phyloP scores from a whole-genome alignment of 1,284 basidiomycete species.

The Takashimella koratensis region DNA sequence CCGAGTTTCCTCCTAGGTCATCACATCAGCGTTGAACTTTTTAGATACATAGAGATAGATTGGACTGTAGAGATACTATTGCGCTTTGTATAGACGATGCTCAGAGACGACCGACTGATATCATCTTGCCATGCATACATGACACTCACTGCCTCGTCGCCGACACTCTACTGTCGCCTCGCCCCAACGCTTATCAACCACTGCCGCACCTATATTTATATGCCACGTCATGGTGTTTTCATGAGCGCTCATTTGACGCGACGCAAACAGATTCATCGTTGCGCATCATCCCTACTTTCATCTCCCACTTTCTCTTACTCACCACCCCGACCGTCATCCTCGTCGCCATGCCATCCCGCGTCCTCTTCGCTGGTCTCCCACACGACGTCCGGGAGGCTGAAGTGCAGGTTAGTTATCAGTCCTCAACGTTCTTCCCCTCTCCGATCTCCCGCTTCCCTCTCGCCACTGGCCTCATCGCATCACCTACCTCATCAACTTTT shows the following conservation, averaged over 20 bases:
- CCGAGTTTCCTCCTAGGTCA: no score
- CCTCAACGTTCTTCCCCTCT: background rate
- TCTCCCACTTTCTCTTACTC: background rate
- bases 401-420: conserved; percentile 28
- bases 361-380: conserved; percentile 41
- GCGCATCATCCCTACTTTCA: background rate
- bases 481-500: background rate
- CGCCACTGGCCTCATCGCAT: background rate
- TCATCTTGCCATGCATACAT: no score
- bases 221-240: background rate
- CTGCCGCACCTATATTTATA: no score
- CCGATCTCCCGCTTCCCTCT: background rate
- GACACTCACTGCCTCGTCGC: no score
- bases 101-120: no score
- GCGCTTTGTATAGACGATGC: no score
- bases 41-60: background rate
- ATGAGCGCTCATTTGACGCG: no score
- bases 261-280: no score
- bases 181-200: no score
- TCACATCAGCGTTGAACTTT: no score
- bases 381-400: conserved; percentile 36
- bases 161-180: no score
- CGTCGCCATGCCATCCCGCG: conserved; percentile 17
- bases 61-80: background rate
- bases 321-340: background rate